These are phyloP conservation scores for Chrysoporthe puriensis DNA, from an alignment of 2,329 filamentous ascomycete species.

Conservation along the genomic window DNA sequence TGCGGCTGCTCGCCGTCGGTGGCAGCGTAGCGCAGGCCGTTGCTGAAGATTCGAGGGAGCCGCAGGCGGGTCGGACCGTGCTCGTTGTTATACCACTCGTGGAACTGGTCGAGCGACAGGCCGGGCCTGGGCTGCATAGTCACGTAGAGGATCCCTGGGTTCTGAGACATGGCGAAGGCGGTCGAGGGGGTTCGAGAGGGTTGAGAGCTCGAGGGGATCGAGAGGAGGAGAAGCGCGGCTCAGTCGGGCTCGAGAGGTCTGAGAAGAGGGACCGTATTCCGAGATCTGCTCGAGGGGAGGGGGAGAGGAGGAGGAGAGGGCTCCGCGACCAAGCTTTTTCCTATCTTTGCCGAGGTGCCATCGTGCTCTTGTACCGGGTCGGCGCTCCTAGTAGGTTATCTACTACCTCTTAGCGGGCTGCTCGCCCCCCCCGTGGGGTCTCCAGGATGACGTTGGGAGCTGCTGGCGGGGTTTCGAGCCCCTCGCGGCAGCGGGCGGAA, in stretches of 20 bases:
- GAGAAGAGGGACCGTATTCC: no score
- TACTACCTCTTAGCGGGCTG: no score
- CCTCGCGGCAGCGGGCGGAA: constrained; percentile 2
- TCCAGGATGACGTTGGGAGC: constrained; percentile 9
- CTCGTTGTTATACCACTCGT: constrained; percentile 95
- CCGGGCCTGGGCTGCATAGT: constrained; percentile 79
- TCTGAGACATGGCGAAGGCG: constrained; percentile 33
- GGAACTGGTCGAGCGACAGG: constrained; percentile 71
- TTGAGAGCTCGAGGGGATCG: background rate
- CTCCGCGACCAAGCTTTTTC: background rate
- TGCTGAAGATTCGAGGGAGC: constrained; percentile 71
- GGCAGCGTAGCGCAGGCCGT: constrained; percentile 79
- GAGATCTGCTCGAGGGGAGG: background rate
- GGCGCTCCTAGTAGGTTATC: background rate
- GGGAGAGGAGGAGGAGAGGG: background rate
- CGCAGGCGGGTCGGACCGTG: constrained; percentile 82
- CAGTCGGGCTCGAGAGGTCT: background rate
- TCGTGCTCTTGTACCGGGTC: constrained; percentile 38
- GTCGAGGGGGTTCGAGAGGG: background rate
- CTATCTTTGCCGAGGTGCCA: background rate
- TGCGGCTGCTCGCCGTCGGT: constrained; percentile 65
- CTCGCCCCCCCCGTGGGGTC: background rate
- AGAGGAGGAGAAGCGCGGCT: background rate
- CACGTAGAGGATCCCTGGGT: constrained; percentile 77
- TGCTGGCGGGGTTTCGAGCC: background rate